These are phyloP conservation scores for Rhododendron kiyosumense DNA, from an alignment of 148 eudicot species.

Conservation along the genomic window DNA sequence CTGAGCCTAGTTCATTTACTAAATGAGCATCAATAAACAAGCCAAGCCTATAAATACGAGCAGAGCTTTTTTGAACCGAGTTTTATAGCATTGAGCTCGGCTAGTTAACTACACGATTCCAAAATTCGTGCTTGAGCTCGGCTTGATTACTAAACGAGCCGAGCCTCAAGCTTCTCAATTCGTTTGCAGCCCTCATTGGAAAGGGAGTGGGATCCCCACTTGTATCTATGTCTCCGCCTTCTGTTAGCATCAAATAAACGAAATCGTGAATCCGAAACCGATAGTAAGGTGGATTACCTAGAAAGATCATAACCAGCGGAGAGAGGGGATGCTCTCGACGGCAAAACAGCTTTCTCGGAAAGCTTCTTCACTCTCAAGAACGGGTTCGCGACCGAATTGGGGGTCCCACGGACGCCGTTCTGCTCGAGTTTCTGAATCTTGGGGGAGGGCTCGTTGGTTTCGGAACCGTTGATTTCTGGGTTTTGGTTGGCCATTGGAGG, in stretches of 20 bases:
- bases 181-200: too few relatives aligned
- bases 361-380: conserved; percentile 62
- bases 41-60: too few relatives aligned
- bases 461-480: conserved; percentile 20
- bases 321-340: conserved; percentile 56
- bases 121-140: too few relatives aligned
- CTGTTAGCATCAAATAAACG: not conserved
- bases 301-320: conserved; percentile 69
- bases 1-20: too few relatives aligned
- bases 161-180: too few relatives aligned
- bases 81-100: too few relatives aligned
- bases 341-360: conserved; percentile 69
- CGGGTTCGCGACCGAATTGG: conserved; percentile 33
- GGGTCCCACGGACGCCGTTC: conserved; percentile 23
- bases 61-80: too few relatives aligned
- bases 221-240: not conserved
- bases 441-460: conserved; percentile 39
- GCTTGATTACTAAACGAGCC: too few relatives aligned
- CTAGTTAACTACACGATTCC: too few relatives aligned
- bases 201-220: too few relatives aligned
- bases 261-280: not conserved
- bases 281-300: not conserved
- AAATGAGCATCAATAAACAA: too few relatives aligned
- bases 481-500: conserved; percentile 37
- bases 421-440: conserved; percentile 48